Evolutionary conservation across 768 basidiomycete genomes (phyloP).

Genomic region (Auricularia sp.): DNA sequence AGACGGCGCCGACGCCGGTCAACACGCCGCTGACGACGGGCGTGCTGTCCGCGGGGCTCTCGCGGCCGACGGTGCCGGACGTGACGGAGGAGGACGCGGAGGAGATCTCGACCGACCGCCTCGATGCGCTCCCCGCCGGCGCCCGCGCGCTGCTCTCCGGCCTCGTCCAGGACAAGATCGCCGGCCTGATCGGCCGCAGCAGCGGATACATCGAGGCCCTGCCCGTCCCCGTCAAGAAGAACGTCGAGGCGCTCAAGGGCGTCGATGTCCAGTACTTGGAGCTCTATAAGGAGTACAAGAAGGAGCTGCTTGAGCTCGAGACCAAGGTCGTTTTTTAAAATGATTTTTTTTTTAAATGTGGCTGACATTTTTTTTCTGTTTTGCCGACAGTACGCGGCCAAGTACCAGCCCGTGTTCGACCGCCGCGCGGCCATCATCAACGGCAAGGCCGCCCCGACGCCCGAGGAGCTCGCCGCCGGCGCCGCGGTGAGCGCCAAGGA

Average conservation of each 20-base stretch:
- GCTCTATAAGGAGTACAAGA: conserved; percentile 88
- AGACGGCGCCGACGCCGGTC: conserved; percentile 76
- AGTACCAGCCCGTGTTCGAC: conserved; percentile 65
- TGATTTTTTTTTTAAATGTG: too few relatives aligned
- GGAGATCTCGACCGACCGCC: conserved; percentile 43
- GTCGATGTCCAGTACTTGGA: conserved; percentile 86
- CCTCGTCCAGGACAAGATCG: conserved; percentile 83
- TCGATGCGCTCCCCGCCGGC: conserved; percentile 12
- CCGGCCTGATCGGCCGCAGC: conserved; percentile 76
- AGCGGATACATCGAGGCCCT: conserved; percentile 92
- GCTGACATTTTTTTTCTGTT: background rate
- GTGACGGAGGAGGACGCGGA: conserved; percentile 74
- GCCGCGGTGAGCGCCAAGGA: conserved; percentile 64
- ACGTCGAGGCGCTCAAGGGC: conserved; percentile 86
- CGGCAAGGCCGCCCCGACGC: conserved; percentile 60
- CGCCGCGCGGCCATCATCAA: conserved; percentile 78
- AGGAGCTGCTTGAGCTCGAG: conserved; percentile 90
- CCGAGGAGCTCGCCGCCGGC: conserved; percentile 77
- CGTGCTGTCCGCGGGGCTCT: conserved; percentile 68
- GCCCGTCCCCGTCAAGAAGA: conserved; percentile 68
- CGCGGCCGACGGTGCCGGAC: conserved; percentile 81
- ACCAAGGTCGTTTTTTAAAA: conserved; percentile 54
- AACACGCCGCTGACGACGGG: conserved; percentile 83
- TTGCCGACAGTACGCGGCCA: conserved; percentile 25
- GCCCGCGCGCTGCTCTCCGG: conserved; percentile 54